phyloP scores from a whole-genome alignment of 2,329 filamentous ascomycete genomes.

The Fusarium coicis region DNA sequence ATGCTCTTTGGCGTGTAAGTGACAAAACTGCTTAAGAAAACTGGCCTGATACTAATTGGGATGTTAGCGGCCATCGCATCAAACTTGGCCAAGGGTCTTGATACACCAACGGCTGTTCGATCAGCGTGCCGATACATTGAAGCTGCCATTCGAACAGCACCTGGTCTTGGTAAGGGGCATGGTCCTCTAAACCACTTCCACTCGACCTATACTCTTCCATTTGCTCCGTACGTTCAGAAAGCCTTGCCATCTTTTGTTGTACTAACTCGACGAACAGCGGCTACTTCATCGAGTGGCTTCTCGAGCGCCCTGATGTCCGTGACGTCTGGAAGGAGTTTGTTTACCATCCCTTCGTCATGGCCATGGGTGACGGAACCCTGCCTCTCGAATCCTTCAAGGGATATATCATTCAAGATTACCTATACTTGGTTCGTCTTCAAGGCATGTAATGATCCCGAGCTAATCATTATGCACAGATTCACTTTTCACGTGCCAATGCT shows the following conservation, averaged over 20 bases:
- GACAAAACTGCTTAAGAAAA: background rate
- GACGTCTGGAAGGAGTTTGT: conserved; percentile 79
- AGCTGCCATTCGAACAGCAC: conserved; percentile 74
- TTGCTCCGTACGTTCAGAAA: conserved; percentile 64
- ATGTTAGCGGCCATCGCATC: conserved; percentile 75
- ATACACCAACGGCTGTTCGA: conserved; percentile 69
- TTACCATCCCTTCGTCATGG: conserved; percentile 83
- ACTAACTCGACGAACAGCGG: conserved; percentile 59
- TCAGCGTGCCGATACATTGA: conserved; percentile 78
- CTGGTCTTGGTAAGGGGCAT: conserved; percentile 71
- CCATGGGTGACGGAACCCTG: conserved; percentile 79
- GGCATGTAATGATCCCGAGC: fast-evolving
- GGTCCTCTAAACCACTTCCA: conserved; percentile 85
- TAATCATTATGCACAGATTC: conserved; percentile 63
- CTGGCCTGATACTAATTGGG: background rate
- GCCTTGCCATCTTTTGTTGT: fast-evolving
- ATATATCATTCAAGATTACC: conserved; percentile 92
- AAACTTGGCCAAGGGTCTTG: conserved; percentile 71
- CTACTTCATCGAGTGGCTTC: conserved; percentile 84
- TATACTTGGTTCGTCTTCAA: conserved; percentile 74
- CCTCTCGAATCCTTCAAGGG: conserved; percentile 83
- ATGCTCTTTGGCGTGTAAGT: conserved; percentile 88
- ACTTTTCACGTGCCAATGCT: conserved; percentile 88
- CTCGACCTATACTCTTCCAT: conserved; percentile 74
- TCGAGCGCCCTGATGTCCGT: conserved; percentile 79